phyloP scores from a whole-genome alignment of 1,284 basidiomycete species.

The Ceratorhiza oryzae-sativae region DNA sequence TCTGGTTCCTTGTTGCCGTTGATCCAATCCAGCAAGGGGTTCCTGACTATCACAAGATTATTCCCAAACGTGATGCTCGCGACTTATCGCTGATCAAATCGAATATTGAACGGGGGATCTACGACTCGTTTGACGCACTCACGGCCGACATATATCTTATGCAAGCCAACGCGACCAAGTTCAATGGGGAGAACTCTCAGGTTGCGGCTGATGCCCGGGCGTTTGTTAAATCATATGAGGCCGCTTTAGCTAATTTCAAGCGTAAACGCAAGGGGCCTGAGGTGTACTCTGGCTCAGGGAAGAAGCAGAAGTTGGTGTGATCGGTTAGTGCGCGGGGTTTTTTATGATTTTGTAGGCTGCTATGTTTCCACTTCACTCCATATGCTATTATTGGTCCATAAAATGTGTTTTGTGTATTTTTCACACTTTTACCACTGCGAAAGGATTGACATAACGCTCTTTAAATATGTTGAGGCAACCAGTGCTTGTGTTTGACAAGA shows the following conservation, averaged over 20 bases:
- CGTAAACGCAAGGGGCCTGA: conserved; percentile 41
- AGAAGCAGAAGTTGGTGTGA: conserved; percentile 41
- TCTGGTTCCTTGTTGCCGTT: conserved; percentile 86
- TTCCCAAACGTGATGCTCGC: conserved; percentile 83
- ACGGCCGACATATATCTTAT: conserved; percentile 86
- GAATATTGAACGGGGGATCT: conserved; percentile 84
- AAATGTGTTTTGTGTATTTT: conserved; percentile 11
- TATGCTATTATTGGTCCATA: background rate
- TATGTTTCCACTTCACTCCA: background rate
- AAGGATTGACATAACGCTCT: background rate
- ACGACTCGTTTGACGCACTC: conserved; percentile 76
- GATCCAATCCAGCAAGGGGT: conserved; percentile 78
- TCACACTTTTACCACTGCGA: background rate
- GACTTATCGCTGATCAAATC: conserved; percentile 84
- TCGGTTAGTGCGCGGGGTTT: background rate
- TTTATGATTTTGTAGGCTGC: background rate
- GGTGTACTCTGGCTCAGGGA: conserved; percentile 8
- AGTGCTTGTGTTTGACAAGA: no score
- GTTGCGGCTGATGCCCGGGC: conserved; percentile 60
- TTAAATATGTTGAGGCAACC: background rate
- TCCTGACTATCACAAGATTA: conserved; percentile 83
- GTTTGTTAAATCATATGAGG: conserved; percentile 49
- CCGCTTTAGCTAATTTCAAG: conserved; percentile 41
- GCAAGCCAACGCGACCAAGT: conserved; percentile 83
- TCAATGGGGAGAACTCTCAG: conserved; percentile 82